Evolutionary conservation across 2,329 filamentous ascomycete species (phyloP), one percentile per base, ranked within the genome.

Genomic region (Colletotrichum sp.): DNA sequence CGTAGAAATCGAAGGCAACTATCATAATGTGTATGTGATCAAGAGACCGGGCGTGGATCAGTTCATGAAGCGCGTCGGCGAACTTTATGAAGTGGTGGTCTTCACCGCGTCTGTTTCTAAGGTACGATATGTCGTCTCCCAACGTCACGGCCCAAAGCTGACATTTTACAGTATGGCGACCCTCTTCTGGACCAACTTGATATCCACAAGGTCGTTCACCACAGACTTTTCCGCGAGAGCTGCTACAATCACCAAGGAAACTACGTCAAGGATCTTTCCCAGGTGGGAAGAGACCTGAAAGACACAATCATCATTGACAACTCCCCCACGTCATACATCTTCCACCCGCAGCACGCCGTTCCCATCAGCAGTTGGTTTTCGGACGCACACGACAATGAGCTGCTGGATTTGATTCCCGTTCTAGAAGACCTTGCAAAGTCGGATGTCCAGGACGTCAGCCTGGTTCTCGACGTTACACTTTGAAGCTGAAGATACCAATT

Each of bases 361-460:
- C 97, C 97, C 30, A 99, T 99, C 88, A 98, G 96, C 91, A 99
- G 96, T 90, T 99, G 97, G 97, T 99, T 99, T 88, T 98, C 96
- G 79, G 97, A 99, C 87, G 97, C 97, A 77, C 97, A 99, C 86
- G 97, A 99, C 88, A 99, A 99, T 87, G 97, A 99, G 90, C 91
- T 99, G 78, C 90, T 99, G 82, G 97, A 99, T 85, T 89, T 99
- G 81, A 99, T 99, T 85, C 97, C 97, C 69, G 97, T 99, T 81
- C 95, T 99, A 79, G 97, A 99, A 90, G 97, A 99, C 86, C 90
- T 99, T 83, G 96, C 97, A 78, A 94, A 95, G 80, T 86, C 93
- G 76, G 95, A 96, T 84, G 97, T 99, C 77, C 92, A 94, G 86
- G 97, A 99, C 86, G 97, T 99, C 85, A 99, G 96, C 89, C 90